Base-by-base conservation (phyloP, 495 filamentous ascomycete species). In the Penicillium robsamsonii region DNA sequence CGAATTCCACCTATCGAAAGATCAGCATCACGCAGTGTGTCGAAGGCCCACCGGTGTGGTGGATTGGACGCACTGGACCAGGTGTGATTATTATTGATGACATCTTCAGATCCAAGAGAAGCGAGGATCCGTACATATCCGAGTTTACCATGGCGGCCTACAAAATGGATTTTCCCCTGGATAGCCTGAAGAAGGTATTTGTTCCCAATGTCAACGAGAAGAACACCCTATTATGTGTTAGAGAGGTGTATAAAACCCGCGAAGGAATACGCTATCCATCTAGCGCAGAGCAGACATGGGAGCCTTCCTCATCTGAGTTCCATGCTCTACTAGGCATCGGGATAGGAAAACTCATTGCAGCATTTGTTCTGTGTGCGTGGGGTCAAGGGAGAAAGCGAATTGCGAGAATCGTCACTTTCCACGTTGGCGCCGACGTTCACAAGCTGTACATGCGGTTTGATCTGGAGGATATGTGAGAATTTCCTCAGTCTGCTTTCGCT, bases 21-120 rank as follows among this genome's bases (percentile, higher is more conserved):
- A 38, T 47, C 10, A 15, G 27, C 22, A 43, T 11, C 50, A 62
- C 61, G 18, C 66, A 69, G 4, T 72, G 70, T 13, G 87, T 86
- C 9, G 59, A 84, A 13, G 74, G 79, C 15, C 65, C 46, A 12
- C 46, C 46, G 35, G 30, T 27, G 5, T 48, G 46, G 46, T 48
- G 27, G 27, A 48, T 48, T 41, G 49, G 49, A 4, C 24, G 37
- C 11, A 42, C 24, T 18, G 49, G 35, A 3, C 49, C 49, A 4
- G 49, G 49, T 1, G 25, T 51, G 37, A 22, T 40, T 18, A 29
- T 51, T 11, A 29, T 51, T 40, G 49, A 51, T n/a, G 37, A 51
- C 42, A 29, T 51, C 9, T 52, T 42, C 15, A 40, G 38, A n/a
- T 52, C 50, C 17, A 52, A 41, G 12, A 42, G 22, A 30, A 31